Base-by-base conservation (phyloP, 495 filamentous ascomycete species). In the Bryoglossum gracile region DNA sequence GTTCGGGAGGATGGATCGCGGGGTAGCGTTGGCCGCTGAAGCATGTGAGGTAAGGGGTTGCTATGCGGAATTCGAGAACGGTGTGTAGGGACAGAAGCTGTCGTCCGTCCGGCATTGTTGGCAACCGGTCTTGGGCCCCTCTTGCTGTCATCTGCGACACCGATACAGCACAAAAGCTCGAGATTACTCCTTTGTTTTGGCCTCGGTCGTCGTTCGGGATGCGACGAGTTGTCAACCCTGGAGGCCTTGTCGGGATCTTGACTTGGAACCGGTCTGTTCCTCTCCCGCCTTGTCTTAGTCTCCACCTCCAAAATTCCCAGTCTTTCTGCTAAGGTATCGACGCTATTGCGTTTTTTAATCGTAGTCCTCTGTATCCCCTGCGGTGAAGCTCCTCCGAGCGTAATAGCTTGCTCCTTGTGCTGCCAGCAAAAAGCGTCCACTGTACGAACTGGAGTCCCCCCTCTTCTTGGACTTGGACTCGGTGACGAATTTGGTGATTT, bases 391-490 rank as follows among this genome's bases (percentile, higher is more conserved):
- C 10, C 64, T 8, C 67, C 61, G 3, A 67, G 68, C 0, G 71
- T 65, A 38, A 54, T 65, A 17, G 87, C 87, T 63, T 98, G 92
- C 50, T 94, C 87, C 56, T 87, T 87, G 65, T 98, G 92, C 60
- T 94, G 86, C 83, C 87, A 94, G 73, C 92, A 98, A 62, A 87
- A 98, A 46, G 24, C 58, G 10, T 65, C 46, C n/a, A n/a, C n/a
- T n/a, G n/a, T n/a, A n/a, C n/a, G n/a, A n/a, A n/a, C n/a, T 58
- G 48, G 46, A 40, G 25, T 53, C 19, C 41, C 26, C 22, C 14
- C 24, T 46, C 43, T 33, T 32, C 28, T 36, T 5, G 43, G 43
- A 53, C 46, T 58, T 30, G 48, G 30, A 36, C 41, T 48, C 17
- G 51, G 54, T 10, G 73, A 72, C 8, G 67, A 53, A 21, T 46